phyloP scores from a whole-genome alignment of 225 moss, liverwort and hornwort genomes.

The Lunularia cruciata region DNA sequence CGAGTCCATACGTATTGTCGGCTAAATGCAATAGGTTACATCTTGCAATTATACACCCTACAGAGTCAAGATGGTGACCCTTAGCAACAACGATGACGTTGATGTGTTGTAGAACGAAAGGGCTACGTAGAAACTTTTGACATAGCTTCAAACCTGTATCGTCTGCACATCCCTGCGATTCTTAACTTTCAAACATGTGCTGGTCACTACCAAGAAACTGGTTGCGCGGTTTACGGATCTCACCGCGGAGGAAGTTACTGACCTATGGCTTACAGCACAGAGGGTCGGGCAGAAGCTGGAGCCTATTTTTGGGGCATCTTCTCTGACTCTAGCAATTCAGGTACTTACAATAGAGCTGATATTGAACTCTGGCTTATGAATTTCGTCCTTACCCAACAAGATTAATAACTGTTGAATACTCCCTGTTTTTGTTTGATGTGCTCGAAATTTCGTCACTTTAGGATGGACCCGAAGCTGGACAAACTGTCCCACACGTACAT shows the following conservation, averaged over 20 bases:
- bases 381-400: not conserved
- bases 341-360: too few species aligned
- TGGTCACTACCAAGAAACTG: conserved; percentile 70
- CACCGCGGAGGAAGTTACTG: conserved; percentile 73
- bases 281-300: conserved; percentile 78
- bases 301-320: conserved; percentile 61
- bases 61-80: too few species aligned
- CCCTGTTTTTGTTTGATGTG: not conserved
- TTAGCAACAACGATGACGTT: too few species aligned
- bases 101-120: too few species aligned
- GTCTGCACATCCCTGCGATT: not conserved
- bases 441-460: conserved; percentile 25
- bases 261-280: conserved; percentile 91
- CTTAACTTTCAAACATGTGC: conserved; percentile 81
- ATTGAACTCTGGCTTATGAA: too few species aligned
- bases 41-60: not conserved
- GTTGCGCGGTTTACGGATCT: conserved; percentile 76
- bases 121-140: too few species aligned
- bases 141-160: not conserved
- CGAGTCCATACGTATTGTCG: not conserved
- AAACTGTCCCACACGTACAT: conserved; percentile 94
- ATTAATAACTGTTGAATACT: too few species aligned
- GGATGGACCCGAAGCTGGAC: conserved; percentile 97
- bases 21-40: not conserved
- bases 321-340: conserved; percentile 82